phyloP scores from a whole-genome alignment of 495 filamentous ascomycete species.

The Acidiella bohemica region DNA sequence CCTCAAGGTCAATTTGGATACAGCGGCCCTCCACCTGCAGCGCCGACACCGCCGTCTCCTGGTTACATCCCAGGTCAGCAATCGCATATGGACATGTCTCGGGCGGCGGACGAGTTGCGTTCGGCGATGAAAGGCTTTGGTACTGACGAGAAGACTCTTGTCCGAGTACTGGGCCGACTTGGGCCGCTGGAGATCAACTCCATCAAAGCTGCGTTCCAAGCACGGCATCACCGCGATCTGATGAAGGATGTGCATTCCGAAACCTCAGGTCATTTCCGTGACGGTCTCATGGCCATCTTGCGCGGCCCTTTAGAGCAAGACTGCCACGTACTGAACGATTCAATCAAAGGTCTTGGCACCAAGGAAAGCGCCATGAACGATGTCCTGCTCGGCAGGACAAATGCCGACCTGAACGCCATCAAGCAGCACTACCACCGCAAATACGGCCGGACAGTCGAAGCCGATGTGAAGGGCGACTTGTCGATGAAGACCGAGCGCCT shows the following conservation, averaged over 20 bases:
- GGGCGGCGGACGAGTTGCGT: constrained; percentile 55
- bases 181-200: constrained; percentile 60
- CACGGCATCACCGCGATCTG: constrained; percentile 49
- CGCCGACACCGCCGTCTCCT: constrained; percentile 20
- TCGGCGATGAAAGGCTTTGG: constrained; percentile 87
- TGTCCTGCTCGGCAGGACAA: constrained; percentile 64
- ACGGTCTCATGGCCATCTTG: constrained; percentile 53
- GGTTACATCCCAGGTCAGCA: constrained; percentile 21
- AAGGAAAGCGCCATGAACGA: constrained; percentile 79
- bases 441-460: constrained; percentile 47
- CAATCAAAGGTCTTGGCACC: constrained; percentile 67
- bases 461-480: constrained; percentile 60
- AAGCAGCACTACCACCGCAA: constrained; percentile 57
- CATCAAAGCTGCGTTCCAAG: constrained; percentile 52
- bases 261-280: constrained; percentile 56
- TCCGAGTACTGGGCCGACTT: constrained; percentile 48
- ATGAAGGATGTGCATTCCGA: constrained; percentile 64
- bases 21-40: background rate
- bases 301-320: constrained; percentile 68
- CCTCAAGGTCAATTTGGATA: constrained; percentile 9
- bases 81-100: constrained; percentile 20
- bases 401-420: constrained; percentile 74
- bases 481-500: constrained; percentile 72
- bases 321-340: constrained; percentile 46
- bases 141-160: constrained; percentile 66